These are phyloP conservation scores for Patellifolia procumbens DNA, from an alignment of 179 eudicot species.

Conservation along the genomic window DNA sequence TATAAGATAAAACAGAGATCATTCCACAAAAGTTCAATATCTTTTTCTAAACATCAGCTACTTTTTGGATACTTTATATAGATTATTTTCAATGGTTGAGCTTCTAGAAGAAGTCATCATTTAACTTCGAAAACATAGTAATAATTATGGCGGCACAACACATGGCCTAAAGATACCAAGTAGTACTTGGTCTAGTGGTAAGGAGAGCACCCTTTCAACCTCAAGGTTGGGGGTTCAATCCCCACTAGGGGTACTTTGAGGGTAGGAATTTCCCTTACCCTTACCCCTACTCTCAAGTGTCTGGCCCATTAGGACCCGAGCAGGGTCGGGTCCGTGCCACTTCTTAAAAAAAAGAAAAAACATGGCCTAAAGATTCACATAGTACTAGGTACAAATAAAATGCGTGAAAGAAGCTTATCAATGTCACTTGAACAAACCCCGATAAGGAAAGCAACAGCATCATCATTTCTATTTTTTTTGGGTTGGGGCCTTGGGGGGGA, in stretches of 20 bases:
- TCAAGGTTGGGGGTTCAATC: too few relatives aligned
- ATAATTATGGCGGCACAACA: neutral
- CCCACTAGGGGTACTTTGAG: too few relatives aligned
- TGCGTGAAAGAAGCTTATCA: neutral
- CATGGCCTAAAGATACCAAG: neutral
- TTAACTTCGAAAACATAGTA: too few relatives aligned
- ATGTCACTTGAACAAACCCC: neutral
- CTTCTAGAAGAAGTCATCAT: neutral
- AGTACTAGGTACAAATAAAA: neutral
- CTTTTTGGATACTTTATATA: neutral
- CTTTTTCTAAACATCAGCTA: neutral
- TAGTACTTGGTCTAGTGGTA: too few relatives aligned
- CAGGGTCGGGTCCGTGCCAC: too few relatives aligned
- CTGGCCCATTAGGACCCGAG: too few relatives aligned
- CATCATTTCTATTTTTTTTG: neutral
- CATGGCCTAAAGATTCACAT: neutral
- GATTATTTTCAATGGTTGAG: neutral
- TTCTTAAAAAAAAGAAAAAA: too few relatives aligned
- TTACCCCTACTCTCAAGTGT: too few relatives aligned
- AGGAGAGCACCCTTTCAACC: too few relatives aligned
- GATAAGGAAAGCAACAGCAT: neutral
- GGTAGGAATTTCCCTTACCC: too few relatives aligned
- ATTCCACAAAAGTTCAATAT: constrained; percentile 4
- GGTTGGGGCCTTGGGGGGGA: neutral
- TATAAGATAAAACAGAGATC: constrained; percentile 25